These are phyloP conservation scores for Aspergillus uvarum DNA, from an alignment of 2,329 filamentous ascomycete species.

Conservation along the genomic window DNA sequence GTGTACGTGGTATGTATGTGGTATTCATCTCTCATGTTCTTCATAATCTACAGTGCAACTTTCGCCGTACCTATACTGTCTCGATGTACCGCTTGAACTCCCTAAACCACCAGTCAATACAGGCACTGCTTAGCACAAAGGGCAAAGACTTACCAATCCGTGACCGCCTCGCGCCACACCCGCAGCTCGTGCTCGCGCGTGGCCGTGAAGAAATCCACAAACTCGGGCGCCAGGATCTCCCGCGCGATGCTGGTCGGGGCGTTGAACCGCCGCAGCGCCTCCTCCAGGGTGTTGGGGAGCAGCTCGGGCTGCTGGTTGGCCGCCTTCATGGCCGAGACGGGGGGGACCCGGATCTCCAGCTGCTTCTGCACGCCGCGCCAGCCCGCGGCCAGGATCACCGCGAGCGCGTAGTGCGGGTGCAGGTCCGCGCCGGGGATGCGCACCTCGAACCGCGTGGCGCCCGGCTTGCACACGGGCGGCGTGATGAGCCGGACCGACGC, in stretches of 20 bases:
- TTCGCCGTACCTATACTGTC: constrained; percentile 53
- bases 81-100: constrained; percentile 75
- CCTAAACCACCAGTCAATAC: constrained; percentile 37
- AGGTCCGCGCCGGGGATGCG: constrained; percentile 67
- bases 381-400: constrained; percentile 84
- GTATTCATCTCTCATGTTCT: background rate
- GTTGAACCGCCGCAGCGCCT: constrained; percentile 77
- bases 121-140: background rate
- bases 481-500: constrained; percentile 85
- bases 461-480: constrained; percentile 82
- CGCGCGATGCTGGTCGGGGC: constrained; percentile 77
- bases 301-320: constrained; percentile 42
- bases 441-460: constrained; percentile 25
- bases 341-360: constrained; percentile 75
- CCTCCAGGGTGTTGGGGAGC: constrained; percentile 77
- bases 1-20: background rate
- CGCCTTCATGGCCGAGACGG: constrained; percentile 72
- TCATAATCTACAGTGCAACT: background rate
- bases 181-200: constrained; percentile 86
- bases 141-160: constrained; percentile 72
- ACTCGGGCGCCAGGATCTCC: constrained; percentile 86
- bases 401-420: constrained; percentile 81
- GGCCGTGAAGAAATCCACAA: constrained; percentile 93
- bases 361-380: constrained; percentile 92
- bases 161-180: constrained; percentile 91